phyloP scores from a whole-genome alignment of 73 alveolate genomes.

The Breviolum minutum region DNA sequence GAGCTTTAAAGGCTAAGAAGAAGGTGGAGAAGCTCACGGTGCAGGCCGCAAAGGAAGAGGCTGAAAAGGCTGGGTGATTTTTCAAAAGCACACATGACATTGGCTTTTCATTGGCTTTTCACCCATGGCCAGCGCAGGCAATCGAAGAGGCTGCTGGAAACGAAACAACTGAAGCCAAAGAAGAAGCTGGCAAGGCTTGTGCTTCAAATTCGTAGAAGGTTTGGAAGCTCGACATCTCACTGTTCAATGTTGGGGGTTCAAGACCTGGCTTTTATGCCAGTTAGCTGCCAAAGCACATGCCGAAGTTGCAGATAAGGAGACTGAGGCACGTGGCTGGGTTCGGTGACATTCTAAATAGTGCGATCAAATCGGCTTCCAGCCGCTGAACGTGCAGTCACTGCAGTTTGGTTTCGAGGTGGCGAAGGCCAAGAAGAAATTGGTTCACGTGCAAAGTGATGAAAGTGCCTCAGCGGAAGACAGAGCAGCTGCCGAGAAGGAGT shows the following conservation, averaged over 20 bases:
- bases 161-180: conserved; percentile 34
- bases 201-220: background rate
- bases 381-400: no score
- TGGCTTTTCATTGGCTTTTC: no score
- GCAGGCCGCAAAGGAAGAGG: conserved; percentile 63
- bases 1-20: conserved; percentile 28
- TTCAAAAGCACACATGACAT: background rate
- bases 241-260: background rate
- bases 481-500: conserved; percentile 42
- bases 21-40: conserved; percentile 39
- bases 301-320: conserved; percentile 30
- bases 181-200: conserved; percentile 43
- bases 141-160: conserved; percentile 52
- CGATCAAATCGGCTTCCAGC: no score
- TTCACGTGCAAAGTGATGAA: background rate
- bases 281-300: conserved; percentile 27
- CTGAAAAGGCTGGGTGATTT: conserved; percentile 16
- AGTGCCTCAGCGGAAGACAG: background rate
- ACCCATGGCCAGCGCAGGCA: background rate
- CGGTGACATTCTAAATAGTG: background rate
- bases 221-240: background rate
- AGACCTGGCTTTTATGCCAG: background rate
- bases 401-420: background rate
- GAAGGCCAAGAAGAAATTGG: conserved; percentile 47
- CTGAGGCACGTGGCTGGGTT: background rate